These are phyloP conservation scores for Porogramme epimiltina DNA, from an alignment of 1,284 basidiomycete species.

Conservation along the genomic window DNA sequence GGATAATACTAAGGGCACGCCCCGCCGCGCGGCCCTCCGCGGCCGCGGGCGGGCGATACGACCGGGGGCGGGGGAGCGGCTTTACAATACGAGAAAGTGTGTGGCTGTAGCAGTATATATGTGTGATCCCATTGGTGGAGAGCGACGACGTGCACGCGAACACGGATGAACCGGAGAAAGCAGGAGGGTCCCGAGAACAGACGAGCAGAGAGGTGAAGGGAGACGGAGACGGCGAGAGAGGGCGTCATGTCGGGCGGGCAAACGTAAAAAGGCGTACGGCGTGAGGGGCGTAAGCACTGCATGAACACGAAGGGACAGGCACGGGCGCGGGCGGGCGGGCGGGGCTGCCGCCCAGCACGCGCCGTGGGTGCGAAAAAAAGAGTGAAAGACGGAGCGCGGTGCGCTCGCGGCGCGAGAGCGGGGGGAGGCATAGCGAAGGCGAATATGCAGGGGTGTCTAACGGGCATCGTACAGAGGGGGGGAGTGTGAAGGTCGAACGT, in stretches of 20 bases:
- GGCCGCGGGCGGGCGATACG: too few relatives aligned
- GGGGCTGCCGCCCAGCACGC: too few relatives aligned
- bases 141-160: background rate
- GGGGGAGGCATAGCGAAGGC: background rate
- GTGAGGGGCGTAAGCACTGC: conserved; percentile 8
- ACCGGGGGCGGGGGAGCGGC: too few relatives aligned
- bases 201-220: background rate
- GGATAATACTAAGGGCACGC: too few relatives aligned
- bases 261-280: conserved; percentile 12
- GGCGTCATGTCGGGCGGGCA: conserved; percentile 4
- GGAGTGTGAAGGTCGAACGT: background rate
- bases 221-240: background rate
- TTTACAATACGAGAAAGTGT: background rate
- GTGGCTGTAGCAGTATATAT: too few relatives aligned
- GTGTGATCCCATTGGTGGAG: background rate
- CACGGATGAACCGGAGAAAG: background rate
- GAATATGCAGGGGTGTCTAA: background rate
- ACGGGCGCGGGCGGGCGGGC: too few relatives aligned
- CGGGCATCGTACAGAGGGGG: background rate
- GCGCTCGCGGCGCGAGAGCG: background rate
- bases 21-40: too few relatives aligned
- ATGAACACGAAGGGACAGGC: conserved; percentile 19
- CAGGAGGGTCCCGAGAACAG: background rate
- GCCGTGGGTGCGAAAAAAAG: too few relatives aligned
- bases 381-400: too few relatives aligned